Evolutionary conservation across 192 early-diverging fungal species (phyloP), one percentile per base, ranked within the genome.

Genomic region (Backusella westeae): DNA sequence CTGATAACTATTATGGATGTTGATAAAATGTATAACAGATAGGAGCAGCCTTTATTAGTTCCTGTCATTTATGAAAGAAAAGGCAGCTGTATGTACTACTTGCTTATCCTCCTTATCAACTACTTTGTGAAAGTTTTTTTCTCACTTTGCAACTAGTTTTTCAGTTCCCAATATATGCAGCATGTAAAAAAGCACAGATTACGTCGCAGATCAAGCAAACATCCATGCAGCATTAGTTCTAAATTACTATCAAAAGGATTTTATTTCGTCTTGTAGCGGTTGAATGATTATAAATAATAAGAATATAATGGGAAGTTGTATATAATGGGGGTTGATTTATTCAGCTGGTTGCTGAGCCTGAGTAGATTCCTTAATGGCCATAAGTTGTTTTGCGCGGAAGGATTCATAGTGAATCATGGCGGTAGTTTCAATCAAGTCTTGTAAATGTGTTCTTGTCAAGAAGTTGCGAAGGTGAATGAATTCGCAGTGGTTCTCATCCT

Each of bases 381-480:
- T 78, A 72, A 89, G 75, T 73, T 89, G 87, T 82, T 89, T 89
- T 23, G 87, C 93, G 67, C 97, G 90, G 94, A 96, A 99, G 35
- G 91, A 87, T 87, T 99, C 96, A 87, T 99, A 99, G 83, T 97
- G 96, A 71, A 96, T 89, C 78, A 91, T 87, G 2, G 93, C 88
- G 15, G 97, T 99, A 42, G 94, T 94, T 79, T 99, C 97, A 76
- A 97, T 92, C 81, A 99, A 85, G 77, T 99, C 97, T 75, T 96
- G 93, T 59, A 99, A 81, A 81, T 99, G 97, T 26, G 96, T 97
- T 86, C 79, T 75, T 53, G 90, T 91, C 77, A 94, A 85, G 83
- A 95, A 93, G 87, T 98, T 94, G 83, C 97, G 93, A 74, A 99
- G 90, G 77, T 94, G 93, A 66, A 94, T 89, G 82, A 99, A 99